Evolutionary conservation across 73 alveolate genomes (phyloP).

Genomic region (Symbiodinium pilosum): DNA sequence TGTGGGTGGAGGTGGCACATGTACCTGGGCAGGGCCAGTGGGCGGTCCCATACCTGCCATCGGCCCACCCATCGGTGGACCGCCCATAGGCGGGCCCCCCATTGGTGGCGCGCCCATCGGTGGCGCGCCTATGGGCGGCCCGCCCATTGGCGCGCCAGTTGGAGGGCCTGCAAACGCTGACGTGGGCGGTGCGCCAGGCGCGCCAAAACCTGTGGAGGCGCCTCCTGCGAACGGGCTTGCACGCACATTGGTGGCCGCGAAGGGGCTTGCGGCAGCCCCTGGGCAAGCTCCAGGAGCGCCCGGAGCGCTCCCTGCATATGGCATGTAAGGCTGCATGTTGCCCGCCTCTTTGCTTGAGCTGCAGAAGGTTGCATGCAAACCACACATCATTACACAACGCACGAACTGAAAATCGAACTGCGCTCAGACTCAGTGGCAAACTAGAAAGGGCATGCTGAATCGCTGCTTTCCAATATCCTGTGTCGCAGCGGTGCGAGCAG

Average conservation of each 20-base stretch:
- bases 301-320: conserved; percentile 32
- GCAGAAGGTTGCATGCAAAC: neutral
- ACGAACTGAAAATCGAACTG: neutral
- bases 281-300: conserved; percentile 22
- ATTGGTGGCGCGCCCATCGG: conserved; percentile 34
- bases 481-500: neutral
- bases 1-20: conserved; percentile 64
- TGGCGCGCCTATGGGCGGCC: conserved; percentile 52
- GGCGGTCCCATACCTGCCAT: too few species aligned
- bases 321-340: conserved; percentile 59
- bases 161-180: conserved; percentile 18
- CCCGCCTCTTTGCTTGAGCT: conserved; percentile 34
- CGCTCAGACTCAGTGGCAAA: neutral
- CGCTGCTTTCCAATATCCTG: conserved; percentile 47
- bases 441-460: conserved; percentile 65
- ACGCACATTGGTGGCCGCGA: conserved; percentile 84
- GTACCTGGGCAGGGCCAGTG: neutral
- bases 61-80: conserved; percentile 13
- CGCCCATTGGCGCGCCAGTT: conserved; percentile 46
- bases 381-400: neutral
- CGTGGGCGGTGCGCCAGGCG: neutral
- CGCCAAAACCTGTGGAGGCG: neutral
- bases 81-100: conserved; percentile 70
- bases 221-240: conserved; percentile 62
- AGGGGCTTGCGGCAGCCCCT: conserved; percentile 51